Conservation (phyloP, 2,329 filamentous ascomycete species). For the Fusarium albosuccineum region DNA sequence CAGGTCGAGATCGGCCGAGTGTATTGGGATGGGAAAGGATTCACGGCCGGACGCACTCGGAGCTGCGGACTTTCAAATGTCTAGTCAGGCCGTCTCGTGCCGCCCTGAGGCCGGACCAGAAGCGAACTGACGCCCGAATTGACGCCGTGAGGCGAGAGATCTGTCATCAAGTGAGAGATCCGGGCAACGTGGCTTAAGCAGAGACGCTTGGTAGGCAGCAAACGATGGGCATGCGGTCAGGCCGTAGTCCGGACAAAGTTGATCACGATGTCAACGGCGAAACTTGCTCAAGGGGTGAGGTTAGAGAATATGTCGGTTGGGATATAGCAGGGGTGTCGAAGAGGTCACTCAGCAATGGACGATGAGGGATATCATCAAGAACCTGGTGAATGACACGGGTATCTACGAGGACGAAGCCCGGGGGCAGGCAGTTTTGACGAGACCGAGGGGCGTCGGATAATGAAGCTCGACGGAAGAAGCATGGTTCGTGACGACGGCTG, state of each 20-base stretch:
- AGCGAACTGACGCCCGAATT: neutral
- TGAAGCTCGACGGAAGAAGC: slow-evolving; percentile 37
- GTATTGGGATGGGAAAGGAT: slow-evolving; percentile 15
- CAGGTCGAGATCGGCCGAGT: slow-evolving; percentile 36
- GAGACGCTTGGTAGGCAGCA: neutral
- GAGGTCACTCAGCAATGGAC: neutral
- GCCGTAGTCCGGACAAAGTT: slow-evolving; percentile 23
- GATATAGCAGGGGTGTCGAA: slow-evolving; percentile 13
- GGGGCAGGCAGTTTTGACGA: slow-evolving; percentile 2
- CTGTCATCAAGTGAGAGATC: neutral
- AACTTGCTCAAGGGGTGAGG: slow-evolving; percentile 29
- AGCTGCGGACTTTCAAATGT: neutral
- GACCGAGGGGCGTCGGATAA: slow-evolving; percentile 18
- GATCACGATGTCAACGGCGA: slow-evolving; percentile 32
- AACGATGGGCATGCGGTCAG: slow-evolving; percentile 9
- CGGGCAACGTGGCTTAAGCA: slow-evolving; percentile 1
- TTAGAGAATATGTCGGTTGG: slow-evolving; percentile 1
- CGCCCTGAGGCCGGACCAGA: slow-evolving; percentile 1
- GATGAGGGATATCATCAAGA: neutral
- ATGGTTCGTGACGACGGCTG: slow-evolving; percentile 22
- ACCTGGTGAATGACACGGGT: slow-evolving; percentile 2
- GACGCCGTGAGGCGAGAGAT: neutral
- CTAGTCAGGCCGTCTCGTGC: neutral
- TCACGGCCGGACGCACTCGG: slow-evolving; percentile 13
- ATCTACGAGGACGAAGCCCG: slow-evolving; percentile 17